phyloP scores from a whole-genome alignment of 176 grass and related monocot species.

The Saccharum spontaneum region DNA sequence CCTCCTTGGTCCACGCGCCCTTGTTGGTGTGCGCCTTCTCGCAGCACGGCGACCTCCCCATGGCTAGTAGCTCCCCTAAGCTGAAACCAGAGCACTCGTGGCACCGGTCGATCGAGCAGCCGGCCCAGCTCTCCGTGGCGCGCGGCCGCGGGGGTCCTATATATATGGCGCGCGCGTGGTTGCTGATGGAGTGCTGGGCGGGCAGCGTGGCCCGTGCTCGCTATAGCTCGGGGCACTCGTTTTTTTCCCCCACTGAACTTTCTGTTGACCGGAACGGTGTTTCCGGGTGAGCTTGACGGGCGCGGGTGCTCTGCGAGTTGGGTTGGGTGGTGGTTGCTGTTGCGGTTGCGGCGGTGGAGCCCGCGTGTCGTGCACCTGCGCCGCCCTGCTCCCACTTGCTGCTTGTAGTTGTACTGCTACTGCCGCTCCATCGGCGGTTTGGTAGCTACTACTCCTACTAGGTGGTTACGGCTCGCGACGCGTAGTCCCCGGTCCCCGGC shows the following conservation, averaged over 20 bases:
- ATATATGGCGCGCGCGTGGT: slow-evolving; percentile 25
- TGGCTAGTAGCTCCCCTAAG: not conserved
- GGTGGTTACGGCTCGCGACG: too few relatives aligned
- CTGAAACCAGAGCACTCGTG: not conserved
- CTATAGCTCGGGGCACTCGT: too few relatives aligned
- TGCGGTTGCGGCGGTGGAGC: slow-evolving; percentile 40
- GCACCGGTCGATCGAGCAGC: too few relatives aligned
- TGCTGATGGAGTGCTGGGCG: not conserved
- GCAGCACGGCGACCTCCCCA: slow-evolving; percentile 94
- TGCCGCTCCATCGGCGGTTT: too few relatives aligned
- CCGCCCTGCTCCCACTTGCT: not conserved
- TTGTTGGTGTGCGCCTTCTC: slow-evolving; percentile 97
- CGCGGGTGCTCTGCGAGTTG: not conserved
- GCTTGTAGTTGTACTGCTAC: not conserved
- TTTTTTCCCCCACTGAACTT: not conserved
- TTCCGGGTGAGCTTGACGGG: slow-evolving; percentile 8
- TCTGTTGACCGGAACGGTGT: slow-evolving; percentile 31
- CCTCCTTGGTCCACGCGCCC: slow-evolving; percentile 91
- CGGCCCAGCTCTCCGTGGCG: not conserved
- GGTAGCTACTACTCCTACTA: too few relatives aligned
- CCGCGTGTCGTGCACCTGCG: slow-evolving; percentile 10
- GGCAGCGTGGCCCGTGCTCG: too few relatives aligned
- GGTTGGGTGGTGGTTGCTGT: slow-evolving; percentile 1
- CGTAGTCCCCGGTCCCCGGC: too few relatives aligned
- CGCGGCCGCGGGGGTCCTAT: not conserved